These are phyloP conservation scores for Amanita subjunquillea DNA, from an alignment of 768 basidiomycete species.

Conservation along the genomic window DNA sequence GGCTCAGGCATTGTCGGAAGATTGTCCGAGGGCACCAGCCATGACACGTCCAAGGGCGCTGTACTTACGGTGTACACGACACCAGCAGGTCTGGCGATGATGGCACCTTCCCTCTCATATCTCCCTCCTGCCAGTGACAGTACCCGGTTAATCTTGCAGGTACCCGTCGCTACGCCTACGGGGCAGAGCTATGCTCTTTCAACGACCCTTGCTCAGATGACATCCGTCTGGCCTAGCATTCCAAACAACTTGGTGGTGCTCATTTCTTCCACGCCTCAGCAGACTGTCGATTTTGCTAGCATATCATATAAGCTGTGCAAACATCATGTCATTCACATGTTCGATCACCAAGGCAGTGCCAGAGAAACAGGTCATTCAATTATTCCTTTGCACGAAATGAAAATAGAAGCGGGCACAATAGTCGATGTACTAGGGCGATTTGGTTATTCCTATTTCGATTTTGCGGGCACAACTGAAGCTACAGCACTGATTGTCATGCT, in stretches of 20 bases:
- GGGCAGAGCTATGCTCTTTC: conserved; percentile 61
- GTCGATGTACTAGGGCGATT: conserved; percentile 39
- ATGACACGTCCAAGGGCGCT: conserved; percentile 46
- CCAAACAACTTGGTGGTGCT: conserved; percentile 62
- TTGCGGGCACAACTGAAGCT: conserved; percentile 55
- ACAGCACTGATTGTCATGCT: conserved; percentile 57
- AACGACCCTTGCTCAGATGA: conserved; percentile 66
- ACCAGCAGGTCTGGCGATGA: conserved; percentile 70
- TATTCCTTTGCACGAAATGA: conserved; percentile 23
- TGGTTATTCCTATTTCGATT: conserved; percentile 73
- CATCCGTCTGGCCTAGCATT: conserved; percentile 47
- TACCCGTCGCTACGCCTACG: conserved; percentile 62
- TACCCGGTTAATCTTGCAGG: conserved; percentile 73
- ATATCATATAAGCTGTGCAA: conserved; percentile 62
- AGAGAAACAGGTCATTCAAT: conserved; percentile 64
- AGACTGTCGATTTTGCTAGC: conserved; percentile 67
- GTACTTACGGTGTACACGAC: conserved; percentile 76
- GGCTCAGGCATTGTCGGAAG: conserved; percentile 73
- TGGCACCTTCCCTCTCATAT: conserved; percentile 70
- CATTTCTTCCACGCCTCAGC: conserved; percentile 77
- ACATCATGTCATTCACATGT: conserved; percentile 77
- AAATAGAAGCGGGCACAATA: conserved; percentile 21
- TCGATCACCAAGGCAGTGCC: conserved; percentile 75
- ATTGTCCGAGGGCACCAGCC: conserved; percentile 70
- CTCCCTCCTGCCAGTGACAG: conserved; percentile 52